These are phyloP conservation scores for Leccinum variabile DNA, from an alignment of 1,284 basidiomycete genomes.

Conservation along the genomic window DNA sequence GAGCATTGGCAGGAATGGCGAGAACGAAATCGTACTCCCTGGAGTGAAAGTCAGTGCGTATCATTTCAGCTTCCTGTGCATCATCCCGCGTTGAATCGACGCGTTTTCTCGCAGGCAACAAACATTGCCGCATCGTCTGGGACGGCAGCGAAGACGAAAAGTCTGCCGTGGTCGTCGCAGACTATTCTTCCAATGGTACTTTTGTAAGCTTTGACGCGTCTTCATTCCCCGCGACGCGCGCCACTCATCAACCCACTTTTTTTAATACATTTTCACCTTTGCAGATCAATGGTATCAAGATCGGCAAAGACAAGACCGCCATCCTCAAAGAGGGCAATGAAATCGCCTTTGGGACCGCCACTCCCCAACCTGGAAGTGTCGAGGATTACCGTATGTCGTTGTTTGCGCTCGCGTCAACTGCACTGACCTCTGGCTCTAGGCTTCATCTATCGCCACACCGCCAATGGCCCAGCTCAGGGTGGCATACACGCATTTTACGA, in stretches of 20 bases:
- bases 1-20: slow-evolving; percentile 53
- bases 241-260: slow-evolving; percentile 7
- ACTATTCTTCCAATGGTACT: slow-evolving; percentile 83
- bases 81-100: slow-evolving; percentile 18
- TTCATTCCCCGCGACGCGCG: slow-evolving; percentile 1
- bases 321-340: slow-evolving; percentile 80
- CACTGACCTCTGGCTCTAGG: slow-evolving; percentile 32
- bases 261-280: not conserved
- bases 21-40: slow-evolving; percentile 58
- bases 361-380: slow-evolving; percentile 39
- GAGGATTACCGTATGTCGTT: slow-evolving; percentile 42
- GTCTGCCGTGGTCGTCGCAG: slow-evolving; percentile 64
- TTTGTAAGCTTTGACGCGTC: slow-evolving; percentile 55
- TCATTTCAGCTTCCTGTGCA: slow-evolving; percentile 11
- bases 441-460: slow-evolving; percentile 54
- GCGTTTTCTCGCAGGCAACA: slow-evolving; percentile 52
- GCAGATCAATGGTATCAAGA: slow-evolving; percentile 71
- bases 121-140: slow-evolving; percentile 66
- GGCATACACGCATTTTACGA: slow-evolving; percentile 68
- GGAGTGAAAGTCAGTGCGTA: slow-evolving; percentile 75
- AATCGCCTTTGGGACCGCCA: slow-evolving; percentile 70
- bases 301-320: slow-evolving; percentile 56
- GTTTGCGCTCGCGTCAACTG: slow-evolving; percentile 13
- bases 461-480: slow-evolving; percentile 45
- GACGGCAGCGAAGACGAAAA: slow-evolving; percentile 54